Evolutionary conservation across 805 yeast genomes (phyloP).

Genomic region (Cyberlindnera euphorbiae): DNA sequence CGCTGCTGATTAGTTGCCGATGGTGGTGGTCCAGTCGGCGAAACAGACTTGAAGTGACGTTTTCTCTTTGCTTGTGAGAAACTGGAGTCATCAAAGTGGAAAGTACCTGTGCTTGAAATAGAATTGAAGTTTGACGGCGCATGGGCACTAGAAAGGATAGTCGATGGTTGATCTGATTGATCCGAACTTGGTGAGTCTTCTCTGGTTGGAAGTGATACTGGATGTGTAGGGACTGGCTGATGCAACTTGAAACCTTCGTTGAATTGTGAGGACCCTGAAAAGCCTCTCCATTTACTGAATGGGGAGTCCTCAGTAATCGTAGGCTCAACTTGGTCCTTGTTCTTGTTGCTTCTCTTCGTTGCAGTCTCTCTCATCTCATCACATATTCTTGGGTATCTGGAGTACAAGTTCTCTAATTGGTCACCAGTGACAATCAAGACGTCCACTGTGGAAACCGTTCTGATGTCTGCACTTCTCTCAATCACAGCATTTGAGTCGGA

Average conservation of each 20-base stretch:
- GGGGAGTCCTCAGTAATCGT: constrained; percentile 9
- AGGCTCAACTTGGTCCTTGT: constrained; percentile 18
- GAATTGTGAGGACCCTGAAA: constrained; percentile 5
- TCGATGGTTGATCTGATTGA: constrained; percentile 1
- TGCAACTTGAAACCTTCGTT: constrained; percentile 3
- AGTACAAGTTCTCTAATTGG: constrained; percentile 48
- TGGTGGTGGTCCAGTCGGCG: constrained; percentile 13
- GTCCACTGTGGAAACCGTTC: constrained; percentile 57
- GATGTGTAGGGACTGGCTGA: constrained; percentile 1
- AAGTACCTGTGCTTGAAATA: constrained; percentile 5
- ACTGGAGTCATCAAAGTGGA: constrained; percentile 4
- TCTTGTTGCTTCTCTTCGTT: constrained; percentile 38
- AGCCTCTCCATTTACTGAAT: constrained; percentile 24
- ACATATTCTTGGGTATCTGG: constrained; percentile 51
- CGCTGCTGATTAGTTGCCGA: not conserved
- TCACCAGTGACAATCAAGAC: constrained; percentile 56
- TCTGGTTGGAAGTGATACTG: too few species aligned
- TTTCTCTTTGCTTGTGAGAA: constrained; percentile 9
- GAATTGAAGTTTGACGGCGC: constrained; percentile 3
- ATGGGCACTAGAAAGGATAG: constrained; percentile 1
- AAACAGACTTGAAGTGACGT: constrained; percentile 11
- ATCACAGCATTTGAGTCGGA: constrained; percentile 23
- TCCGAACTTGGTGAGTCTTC: constrained; percentile 8
- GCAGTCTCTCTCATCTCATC: constrained; percentile 62
- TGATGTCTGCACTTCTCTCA: constrained; percentile 56